Evolutionary conservation across 345 rosid genomes (phyloP).

Genomic region (Camelina sativa): DNA sequence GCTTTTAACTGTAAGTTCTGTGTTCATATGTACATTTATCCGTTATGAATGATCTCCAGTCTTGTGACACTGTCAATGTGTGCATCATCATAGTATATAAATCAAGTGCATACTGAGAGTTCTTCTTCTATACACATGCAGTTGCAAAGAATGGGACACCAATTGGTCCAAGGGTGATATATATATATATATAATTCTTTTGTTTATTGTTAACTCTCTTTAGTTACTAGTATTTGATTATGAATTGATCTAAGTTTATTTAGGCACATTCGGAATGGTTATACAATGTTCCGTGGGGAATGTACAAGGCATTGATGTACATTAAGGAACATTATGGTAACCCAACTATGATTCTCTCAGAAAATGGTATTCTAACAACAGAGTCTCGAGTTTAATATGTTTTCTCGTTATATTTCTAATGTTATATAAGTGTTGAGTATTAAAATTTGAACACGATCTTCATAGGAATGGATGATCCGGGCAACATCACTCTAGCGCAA

Average conservation of each 20-base stretch:
- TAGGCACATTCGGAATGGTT: slow-evolving; percentile 92
- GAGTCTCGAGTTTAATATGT: not conserved
- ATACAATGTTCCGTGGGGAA: slow-evolving; percentile 94
- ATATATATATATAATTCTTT: too few relatives aligned
- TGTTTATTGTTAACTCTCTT: not conserved
- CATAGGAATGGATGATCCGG: slow-evolving; percentile 93
- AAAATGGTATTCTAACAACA: slow-evolving; percentile 62
- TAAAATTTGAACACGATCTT: not conserved
- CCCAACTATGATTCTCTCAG: slow-evolving; percentile 77
- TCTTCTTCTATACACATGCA: slow-evolving; percentile 40
- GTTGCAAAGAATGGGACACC: slow-evolving; percentile 70
- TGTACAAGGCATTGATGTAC: slow-evolving; percentile 89
- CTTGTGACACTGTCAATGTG: slow-evolving; percentile 3
- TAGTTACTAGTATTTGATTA: not conserved
- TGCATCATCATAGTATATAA: not conserved
- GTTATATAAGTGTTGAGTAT: not conserved
- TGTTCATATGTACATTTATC: not conserved
- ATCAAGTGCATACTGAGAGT: not conserved
- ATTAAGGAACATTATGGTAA: slow-evolving; percentile 83
- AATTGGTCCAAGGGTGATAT: slow-evolving; percentile 72
- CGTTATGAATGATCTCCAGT: not conserved
- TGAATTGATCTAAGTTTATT: not conserved
- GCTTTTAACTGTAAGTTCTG: slow-evolving; percentile 73
- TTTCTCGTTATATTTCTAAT: not conserved
- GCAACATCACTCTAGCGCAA: slow-evolving; percentile 62